Evolutionary conservation across 2,329 filamentous ascomycete genomes (phyloP).

Genomic region (Neofusicoccum umdonicola): DNA sequence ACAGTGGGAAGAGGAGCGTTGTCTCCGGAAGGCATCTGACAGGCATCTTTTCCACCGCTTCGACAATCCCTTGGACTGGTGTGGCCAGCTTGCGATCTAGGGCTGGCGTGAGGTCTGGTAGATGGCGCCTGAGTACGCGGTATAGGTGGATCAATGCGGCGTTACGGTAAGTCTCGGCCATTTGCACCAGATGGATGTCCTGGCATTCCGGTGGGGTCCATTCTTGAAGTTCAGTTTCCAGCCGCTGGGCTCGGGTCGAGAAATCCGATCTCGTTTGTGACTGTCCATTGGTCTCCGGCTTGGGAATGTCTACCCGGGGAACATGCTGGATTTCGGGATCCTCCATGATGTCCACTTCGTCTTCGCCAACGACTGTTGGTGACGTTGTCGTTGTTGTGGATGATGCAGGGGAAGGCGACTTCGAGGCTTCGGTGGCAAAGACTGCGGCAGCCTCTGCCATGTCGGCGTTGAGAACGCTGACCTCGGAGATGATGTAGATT

Average conservation of each 20-base stretch:
- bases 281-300: neutral
- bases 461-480: conserved; percentile 17
- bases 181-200: conserved; percentile 9
- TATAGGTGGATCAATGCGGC: conserved; percentile 17
- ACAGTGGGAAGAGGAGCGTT: conserved; percentile 13
- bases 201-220: conserved; percentile 14
- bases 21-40: conserved; percentile 16
- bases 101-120: conserved; percentile 10
- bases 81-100: conserved; percentile 13
- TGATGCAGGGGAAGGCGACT: neutral
- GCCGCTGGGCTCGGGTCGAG: conserved; percentile 4
- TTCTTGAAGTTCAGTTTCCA: conserved; percentile 13
- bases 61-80: conserved; percentile 12
- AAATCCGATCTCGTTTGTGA: conserved; percentile 11
- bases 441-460: conserved; percentile 14
- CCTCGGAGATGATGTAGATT: conserved; percentile 15
- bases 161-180: conserved; percentile 16
- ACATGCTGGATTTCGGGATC: conserved; percentile 6
- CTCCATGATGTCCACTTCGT: neutral
- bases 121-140: conserved; percentile 8
- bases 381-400: neutral
- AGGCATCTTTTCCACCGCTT: conserved; percentile 15
- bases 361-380: neutral
- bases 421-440: neutral
- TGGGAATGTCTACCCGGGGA: neutral